Evolutionary conservation across 1,284 basidiomycete genomes (phyloP).

Genomic region (Ustilago curta): DNA sequence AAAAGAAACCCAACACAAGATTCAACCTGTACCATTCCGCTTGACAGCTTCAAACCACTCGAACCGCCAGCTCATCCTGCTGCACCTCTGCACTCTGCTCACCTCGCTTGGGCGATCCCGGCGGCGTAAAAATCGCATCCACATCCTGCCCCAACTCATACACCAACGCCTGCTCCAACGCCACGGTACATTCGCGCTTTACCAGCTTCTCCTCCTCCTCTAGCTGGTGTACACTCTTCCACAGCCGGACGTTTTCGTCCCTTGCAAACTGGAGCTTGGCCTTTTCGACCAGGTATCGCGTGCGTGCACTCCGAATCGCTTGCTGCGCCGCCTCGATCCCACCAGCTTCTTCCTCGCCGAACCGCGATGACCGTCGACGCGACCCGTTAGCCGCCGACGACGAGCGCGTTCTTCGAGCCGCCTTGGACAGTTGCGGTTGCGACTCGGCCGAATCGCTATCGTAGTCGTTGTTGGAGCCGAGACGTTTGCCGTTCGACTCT

Average conservation of each 20-base stretch:
- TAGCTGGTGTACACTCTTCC: conserved; percentile 21
- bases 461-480: conserved; percentile 35
- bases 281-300: conserved; percentile 63
- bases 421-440: conserved; percentile 20
- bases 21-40: too few relatives aligned
- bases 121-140: conserved; percentile 58
- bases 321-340: conserved; percentile 32
- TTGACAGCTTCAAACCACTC: background rate
- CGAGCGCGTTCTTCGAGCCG: conserved; percentile 12
- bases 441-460: conserved; percentile 44
- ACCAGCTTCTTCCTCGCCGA: conserved; percentile 2
- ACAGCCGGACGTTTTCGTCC: conserved; percentile 48
- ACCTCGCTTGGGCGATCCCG: conserved; percentile 28
- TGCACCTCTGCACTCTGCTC: background rate
- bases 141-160: conserved; percentile 52
- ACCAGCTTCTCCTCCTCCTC: conserved; percentile 29
- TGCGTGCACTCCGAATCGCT: conserved; percentile 33
- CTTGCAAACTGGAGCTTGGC: conserved; percentile 53
- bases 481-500: conserved; percentile 12
- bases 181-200: conserved; percentile 22
- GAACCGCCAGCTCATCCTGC: conserved; percentile 3
- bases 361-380: conserved; percentile 37
- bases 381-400: conserved; percentile 14
- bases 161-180: conserved; percentile 53
- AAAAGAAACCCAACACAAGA: too few relatives aligned